Percentiles rank a stretch among this genome's conserved stretches.
These are phyloP conservation scores for Daldinia decipiens DNA, from an alignment of 495 filamentous ascomycete genomes.

Conservation along the genomic window DNA sequence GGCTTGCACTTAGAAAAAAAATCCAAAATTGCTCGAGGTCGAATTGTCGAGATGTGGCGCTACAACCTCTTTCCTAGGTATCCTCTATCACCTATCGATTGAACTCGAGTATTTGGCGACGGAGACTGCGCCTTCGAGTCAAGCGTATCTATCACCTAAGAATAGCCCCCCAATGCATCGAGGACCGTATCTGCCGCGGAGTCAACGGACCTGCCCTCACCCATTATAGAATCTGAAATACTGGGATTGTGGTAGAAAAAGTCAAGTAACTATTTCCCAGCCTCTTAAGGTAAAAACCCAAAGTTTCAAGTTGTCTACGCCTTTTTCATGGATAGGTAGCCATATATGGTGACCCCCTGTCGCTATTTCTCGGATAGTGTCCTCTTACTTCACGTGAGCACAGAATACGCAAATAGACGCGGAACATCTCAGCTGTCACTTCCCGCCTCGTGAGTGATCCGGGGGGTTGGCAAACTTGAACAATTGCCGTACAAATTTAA, in stretches of 20 bases:
- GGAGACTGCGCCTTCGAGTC: background rate
- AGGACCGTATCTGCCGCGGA: background rate
- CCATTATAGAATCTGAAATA: background rate
- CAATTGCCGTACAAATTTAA: background rate
- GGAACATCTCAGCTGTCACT: background rate
- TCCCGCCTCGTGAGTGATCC: background rate
- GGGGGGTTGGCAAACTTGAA: background rate
- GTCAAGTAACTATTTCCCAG: background rate
- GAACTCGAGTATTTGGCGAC: background rate
- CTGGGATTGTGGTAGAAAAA: background rate
- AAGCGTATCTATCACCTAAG: background rate
- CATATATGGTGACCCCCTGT: background rate
- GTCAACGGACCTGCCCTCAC: background rate
- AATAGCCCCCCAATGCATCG: background rate
- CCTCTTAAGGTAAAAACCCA: background rate
- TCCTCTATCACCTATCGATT: background rate
- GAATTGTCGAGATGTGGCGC: background rate
- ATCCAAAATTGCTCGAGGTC: slow-evolving; percentile 47
- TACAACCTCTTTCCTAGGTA: background rate
- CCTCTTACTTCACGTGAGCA: slow-evolving; percentile 2
- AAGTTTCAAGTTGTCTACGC: background rate
- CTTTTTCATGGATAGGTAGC: background rate
- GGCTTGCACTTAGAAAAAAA: slow-evolving; percentile 39
- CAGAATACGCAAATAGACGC: background rate
- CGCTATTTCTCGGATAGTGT: background rate